Evolutionary conservation across 139 green algal genomes (phyloP).

Genomic region (Tetraselmis striata): DNA sequence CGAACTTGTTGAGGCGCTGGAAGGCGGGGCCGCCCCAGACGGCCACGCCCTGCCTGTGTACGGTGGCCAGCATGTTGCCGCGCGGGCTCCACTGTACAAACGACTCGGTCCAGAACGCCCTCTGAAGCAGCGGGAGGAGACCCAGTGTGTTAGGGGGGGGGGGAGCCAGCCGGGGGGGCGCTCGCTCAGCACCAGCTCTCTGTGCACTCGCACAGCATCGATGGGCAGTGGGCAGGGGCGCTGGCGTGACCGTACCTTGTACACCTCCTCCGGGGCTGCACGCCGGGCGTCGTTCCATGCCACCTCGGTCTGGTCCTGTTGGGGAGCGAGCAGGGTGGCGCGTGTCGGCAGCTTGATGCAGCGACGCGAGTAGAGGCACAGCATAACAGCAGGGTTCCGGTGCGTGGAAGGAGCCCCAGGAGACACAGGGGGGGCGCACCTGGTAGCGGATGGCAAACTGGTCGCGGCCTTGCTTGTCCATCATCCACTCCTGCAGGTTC

Average conservation of each 20-base stretch:
- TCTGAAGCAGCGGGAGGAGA: constrained; percentile 43
- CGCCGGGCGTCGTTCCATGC: constrained; percentile 65
- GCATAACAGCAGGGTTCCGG: too few species aligned
- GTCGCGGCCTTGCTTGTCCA: constrained; percentile 85
- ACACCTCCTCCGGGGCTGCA: constrained; percentile 22
- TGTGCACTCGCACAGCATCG: too few species aligned
- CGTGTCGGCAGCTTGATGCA: too few species aligned
- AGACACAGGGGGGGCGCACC: constrained; percentile 69
- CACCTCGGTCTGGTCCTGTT: constrained; percentile 41
- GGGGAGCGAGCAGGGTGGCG: too few species aligned
- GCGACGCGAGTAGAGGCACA: too few species aligned
- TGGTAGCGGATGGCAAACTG: constrained; percentile 87
- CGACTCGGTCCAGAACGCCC: constrained; percentile 83
- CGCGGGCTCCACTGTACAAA: constrained; percentile 89
- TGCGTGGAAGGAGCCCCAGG: too few species aligned
- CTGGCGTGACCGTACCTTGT: too few species aligned
- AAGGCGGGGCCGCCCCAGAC: constrained; percentile 85
- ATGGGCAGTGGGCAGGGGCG: too few species aligned
- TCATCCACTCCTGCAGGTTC: constrained; percentile 81
- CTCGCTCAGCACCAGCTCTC: constrained; percentile 12
- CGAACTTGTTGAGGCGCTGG: constrained; percentile 56
- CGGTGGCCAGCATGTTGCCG: constrained; percentile 75
- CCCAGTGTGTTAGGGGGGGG: neutral
- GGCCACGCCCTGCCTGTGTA: constrained; percentile 81
- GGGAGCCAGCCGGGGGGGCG: neutral